Evolutionary conservation across 2,329 filamentous ascomycete species (phyloP), one percentile per base, ranked within the genome.

Genomic region (Penicillium italicum): DNA sequence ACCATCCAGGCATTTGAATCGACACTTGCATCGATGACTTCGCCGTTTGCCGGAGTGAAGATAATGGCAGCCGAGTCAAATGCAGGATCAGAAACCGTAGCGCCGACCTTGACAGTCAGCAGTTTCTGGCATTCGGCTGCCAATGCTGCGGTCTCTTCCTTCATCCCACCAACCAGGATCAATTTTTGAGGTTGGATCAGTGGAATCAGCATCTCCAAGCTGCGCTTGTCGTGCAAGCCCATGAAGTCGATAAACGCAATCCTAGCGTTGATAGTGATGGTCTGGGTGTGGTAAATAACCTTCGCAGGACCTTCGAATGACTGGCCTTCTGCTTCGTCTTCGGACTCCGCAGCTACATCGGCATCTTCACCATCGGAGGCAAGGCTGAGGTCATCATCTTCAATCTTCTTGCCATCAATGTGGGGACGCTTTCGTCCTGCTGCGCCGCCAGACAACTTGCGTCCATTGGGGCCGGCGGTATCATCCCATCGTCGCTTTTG

Each of bases 1-100:
- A 99, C 89, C 24, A 90, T 87, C 94, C 95, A 99, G 4, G 94
- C 92, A 70, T 97, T 97, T 5, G 93, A 97, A 71, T 99, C 94
- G 40, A 97, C 93, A 68, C 92, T 97, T 12, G 93, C 94, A 72
- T 99, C 87, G 40, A 99, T 82, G 14, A 81, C 78, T 33, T 82
- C 79, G 24, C 91, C 91, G n/a, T 90, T 79, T 10, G 77, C 74
- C 1, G 94, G 94, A 0, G 90, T 91, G 69, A 93, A 93, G 5
- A 99, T 90, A 60, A 92, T 86, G 11, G 63, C 62, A 34, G 85
- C 81, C 74, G 75, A 41, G 71, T 74, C 66, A n/a, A 76, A 75
- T 31, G 87, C 76, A 55, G 58, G 44, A 42, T 59, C 54, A 28
- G 67, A 62, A n/a, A 58, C 62, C 14, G 66, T 66, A 22, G 63